These are phyloP conservation scores for Phytopythium helicoides DNA, from an alignment of 352 stramenopile genomes.

Conservation along the genomic window DNA sequence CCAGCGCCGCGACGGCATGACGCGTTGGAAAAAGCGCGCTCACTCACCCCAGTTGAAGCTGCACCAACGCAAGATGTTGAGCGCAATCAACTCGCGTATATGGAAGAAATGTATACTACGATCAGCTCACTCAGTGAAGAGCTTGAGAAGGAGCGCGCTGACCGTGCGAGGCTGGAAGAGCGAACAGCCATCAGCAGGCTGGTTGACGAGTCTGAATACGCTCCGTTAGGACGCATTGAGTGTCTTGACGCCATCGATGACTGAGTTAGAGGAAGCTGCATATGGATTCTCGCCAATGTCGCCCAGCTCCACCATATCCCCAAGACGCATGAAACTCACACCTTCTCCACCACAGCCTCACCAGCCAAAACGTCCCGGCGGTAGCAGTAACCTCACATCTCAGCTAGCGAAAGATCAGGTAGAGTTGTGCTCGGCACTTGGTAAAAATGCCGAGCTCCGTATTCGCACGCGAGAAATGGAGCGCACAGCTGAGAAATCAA, in stretches of 20 bases:
- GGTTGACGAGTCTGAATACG: constrained; percentile 22
- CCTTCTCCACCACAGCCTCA: constrained; percentile 7
- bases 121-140: constrained; percentile 51
- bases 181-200: constrained; percentile 11
- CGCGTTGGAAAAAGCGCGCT: constrained; percentile 6
- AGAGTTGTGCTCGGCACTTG: constrained; percentile 52
- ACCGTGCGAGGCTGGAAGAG: constrained; percentile 12
- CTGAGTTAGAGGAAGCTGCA: constrained; percentile 13
- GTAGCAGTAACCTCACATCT: neutral
- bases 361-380: constrained; percentile 9
- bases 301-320: neutral
- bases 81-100: constrained; percentile 50
- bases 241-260: constrained; percentile 4
- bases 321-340: neutral
- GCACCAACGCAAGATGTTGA: constrained; percentile 17
- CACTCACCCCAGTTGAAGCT: constrained; percentile 6
- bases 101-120: constrained; percentile 70
- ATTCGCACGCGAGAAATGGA: constrained; percentile 57
- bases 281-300: constrained; percentile 6
- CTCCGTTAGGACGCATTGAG: constrained; percentile 12
- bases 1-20: constrained; percentile 14
- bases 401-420: constrained; percentile 42
- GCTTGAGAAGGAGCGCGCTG: constrained; percentile 42
- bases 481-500: constrained; percentile 38
- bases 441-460: constrained; percentile 63